Conservation (phyloP, 208 protist species). For the Trypanosomatidae sp. region DNA sequence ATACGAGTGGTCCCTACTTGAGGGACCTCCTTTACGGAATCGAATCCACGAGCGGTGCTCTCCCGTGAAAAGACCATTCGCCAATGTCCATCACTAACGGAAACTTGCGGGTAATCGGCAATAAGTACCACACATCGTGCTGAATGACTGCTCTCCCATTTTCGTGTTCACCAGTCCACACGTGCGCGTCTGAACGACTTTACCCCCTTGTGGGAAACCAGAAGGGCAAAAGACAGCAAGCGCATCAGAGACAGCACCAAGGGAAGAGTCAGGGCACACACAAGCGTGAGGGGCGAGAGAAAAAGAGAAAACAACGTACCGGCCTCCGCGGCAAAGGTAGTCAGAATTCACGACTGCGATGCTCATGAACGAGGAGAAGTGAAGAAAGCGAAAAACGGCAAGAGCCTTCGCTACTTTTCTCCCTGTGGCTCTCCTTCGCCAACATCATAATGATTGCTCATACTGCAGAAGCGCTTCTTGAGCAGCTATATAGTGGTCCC, state of each 20-base stretch:
- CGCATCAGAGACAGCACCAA: background rate
- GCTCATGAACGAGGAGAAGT: background rate
- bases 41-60: background rate
- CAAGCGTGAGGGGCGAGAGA: background rate
- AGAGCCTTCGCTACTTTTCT: background rate
- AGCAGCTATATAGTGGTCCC: slow-evolving; percentile 17
- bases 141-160: background rate
- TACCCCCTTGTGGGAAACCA: background rate
- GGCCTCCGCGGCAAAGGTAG: background rate
- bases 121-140: background rate
- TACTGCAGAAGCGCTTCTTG: slow-evolving; percentile 18
- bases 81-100: background rate
- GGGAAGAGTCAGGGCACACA: background rate
- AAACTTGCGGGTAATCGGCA: background rate
- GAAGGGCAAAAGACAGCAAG: background rate
- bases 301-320: background rate
- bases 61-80: background rate
- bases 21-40: background rate
- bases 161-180: background rate
- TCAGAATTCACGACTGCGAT: background rate
- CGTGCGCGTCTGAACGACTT: background rate
- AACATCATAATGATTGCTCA: slow-evolving; percentile 7
- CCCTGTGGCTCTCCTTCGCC: background rate
- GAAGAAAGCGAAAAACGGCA: background rate
- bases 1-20: background rate